phyloP scores from a whole-genome alignment of 352 stramenopile species.

The Pythium inflatum region DNA sequence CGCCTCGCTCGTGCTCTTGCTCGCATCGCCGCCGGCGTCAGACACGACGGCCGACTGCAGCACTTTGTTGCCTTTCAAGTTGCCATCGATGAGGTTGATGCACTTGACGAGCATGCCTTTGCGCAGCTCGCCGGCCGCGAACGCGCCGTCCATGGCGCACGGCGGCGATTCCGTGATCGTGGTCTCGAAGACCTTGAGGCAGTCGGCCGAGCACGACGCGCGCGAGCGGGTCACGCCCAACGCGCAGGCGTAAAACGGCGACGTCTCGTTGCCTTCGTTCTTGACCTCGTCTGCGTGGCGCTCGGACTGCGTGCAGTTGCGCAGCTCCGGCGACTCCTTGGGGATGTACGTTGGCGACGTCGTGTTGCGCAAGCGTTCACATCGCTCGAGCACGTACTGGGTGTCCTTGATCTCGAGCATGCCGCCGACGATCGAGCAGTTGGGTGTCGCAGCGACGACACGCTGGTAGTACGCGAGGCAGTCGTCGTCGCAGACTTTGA shows the following conservation, averaged over 20 bases:
- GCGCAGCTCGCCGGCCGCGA: background rate
- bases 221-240: background rate
- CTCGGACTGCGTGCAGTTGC: background rate
- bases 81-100: background rate
- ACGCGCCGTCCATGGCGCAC: constrained; percentile 3
- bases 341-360: constrained; percentile 2
- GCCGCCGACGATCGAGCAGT: constrained; percentile 5
- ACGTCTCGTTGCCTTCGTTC: background rate
- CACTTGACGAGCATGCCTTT: background rate
- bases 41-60: constrained; percentile 1
- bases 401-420: background rate
- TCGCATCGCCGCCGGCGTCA: background rate
- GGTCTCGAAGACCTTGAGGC: constrained; percentile 3
- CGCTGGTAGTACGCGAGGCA: constrained; percentile 9
- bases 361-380: background rate
- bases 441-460: background rate
- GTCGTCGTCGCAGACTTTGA: constrained; percentile 10
- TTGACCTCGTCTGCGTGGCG: background rate
- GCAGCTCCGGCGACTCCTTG: constrained; percentile 3
- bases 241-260: background rate
- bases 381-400: background rate
- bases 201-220: constrained; percentile 2
- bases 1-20: background rate
- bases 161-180: constrained; percentile 1
- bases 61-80: constrained; percentile 15